These are phyloP conservation scores for Monosporascus ibericus DNA, from an alignment of 2,329 filamentous ascomycete species.

Conservation along the genomic window DNA sequence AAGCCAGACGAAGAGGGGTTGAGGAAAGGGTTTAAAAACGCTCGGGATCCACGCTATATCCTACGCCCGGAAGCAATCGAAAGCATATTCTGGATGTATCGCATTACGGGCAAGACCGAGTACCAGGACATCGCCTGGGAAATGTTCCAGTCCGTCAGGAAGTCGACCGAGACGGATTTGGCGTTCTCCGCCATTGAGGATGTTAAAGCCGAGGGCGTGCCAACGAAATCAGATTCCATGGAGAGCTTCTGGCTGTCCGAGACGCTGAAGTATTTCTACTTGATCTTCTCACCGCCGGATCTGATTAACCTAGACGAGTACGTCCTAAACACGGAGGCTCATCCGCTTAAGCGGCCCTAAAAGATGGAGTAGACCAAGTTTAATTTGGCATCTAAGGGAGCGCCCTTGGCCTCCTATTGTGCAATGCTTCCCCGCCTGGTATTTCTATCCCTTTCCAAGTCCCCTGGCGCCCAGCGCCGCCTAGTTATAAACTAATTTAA, in stretches of 20 bases:
- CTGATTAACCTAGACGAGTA: neutral
- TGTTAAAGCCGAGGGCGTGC: slow-evolving; percentile 43
- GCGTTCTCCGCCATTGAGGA: slow-evolving; percentile 39
- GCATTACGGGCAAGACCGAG: slow-evolving; percentile 36
- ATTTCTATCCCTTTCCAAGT: too few relatives aligned
- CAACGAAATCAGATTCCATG: slow-evolving; percentile 13
- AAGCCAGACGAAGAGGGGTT: slow-evolving; percentile 14
- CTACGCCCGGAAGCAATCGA: slow-evolving; percentile 42
- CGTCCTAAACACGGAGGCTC: slow-evolving; percentile 1
- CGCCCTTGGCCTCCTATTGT: too few relatives aligned
- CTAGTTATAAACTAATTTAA: too few relatives aligned
- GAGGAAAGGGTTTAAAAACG: slow-evolving; percentile 55
- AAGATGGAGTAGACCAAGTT: neutral
- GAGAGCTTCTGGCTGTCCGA: slow-evolving; percentile 1
- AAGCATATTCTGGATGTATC: slow-evolving; percentile 43
- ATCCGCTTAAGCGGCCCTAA: neutral
- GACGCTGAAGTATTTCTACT: slow-evolving; percentile 1
- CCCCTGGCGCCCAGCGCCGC: too few relatives aligned
- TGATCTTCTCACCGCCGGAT: neutral
- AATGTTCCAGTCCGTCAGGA: slow-evolving; percentile 39
- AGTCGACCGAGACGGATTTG: slow-evolving; percentile 32
- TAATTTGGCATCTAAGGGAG: too few relatives aligned
- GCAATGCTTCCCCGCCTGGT: too few relatives aligned
- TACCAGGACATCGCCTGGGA: slow-evolving; percentile 44
- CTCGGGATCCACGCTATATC: slow-evolving; percentile 38